Evolutionary conservation across 768 basidiomycete species (phyloP).

Genomic region (Trametes cubensis): DNA sequence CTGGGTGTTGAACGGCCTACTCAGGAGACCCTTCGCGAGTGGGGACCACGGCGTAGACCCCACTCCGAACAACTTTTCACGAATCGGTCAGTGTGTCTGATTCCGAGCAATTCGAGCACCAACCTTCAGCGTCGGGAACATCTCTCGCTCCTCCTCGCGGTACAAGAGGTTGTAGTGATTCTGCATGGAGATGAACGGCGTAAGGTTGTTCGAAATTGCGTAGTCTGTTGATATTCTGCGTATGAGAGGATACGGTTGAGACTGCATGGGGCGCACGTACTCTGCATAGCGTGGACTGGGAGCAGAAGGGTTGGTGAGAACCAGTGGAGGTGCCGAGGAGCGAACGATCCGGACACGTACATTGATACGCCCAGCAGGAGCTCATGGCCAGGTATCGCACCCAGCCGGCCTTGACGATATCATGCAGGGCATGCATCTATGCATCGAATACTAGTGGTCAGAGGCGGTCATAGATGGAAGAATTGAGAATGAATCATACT

Average conservation of each 20-base stretch:
- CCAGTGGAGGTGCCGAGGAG: neutral
- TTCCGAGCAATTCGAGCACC: too few relatives aligned
- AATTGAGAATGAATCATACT: constrained; percentile 5
- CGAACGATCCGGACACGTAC: constrained; percentile 12
- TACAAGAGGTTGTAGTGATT: constrained; percentile 48
- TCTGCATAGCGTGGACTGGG: constrained; percentile 37
- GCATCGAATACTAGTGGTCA: neutral
- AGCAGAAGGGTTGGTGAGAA: neutral
- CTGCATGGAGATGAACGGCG: constrained; percentile 51
- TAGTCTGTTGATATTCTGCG: constrained; percentile 32
- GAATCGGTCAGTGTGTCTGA: neutral
- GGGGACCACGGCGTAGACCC: constrained; percentile 47
- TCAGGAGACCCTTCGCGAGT: constrained; percentile 39
- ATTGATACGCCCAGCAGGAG: constrained; percentile 38
- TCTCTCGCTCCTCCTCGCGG: constrained; percentile 49
- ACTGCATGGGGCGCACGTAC: constrained; percentile 7
- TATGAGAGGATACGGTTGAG: too few relatives aligned
- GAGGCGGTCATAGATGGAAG: too few relatives aligned
- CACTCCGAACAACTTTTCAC: constrained; percentile 38
- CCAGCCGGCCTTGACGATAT: constrained; percentile 45
- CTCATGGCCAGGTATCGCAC: constrained; percentile 43
- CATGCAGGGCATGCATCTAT: constrained; percentile 36
- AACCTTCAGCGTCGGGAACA: constrained; percentile 42
- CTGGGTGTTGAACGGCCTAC: constrained; percentile 28
- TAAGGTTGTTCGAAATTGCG: constrained; percentile 37